These are phyloP conservation scores for Cyclanthera cordifolia DNA, from an alignment of 306 rosid species.

Conservation along the genomic window DNA sequence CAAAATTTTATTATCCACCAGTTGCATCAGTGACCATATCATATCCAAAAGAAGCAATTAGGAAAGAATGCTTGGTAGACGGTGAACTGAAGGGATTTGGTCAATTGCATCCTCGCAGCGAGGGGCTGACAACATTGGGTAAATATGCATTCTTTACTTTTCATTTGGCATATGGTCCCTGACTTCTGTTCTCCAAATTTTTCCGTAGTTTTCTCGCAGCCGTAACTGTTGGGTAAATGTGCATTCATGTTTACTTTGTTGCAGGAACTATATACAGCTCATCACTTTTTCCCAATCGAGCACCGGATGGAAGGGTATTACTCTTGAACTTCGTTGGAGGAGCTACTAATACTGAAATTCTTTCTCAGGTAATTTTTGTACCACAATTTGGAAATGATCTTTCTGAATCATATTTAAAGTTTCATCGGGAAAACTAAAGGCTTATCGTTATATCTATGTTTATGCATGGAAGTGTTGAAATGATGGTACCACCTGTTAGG, in stretches of 20 bases:
- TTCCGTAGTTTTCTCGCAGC: not conserved
- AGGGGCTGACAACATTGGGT: constrained; percentile 96
- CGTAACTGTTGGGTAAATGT: not conserved
- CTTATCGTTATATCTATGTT: not conserved
- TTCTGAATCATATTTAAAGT: not conserved
- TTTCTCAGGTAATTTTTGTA: constrained; percentile 48
- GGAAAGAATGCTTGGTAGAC: constrained; percentile 64
- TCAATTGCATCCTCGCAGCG: constrained; percentile 94
- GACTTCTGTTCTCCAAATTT: not conserved
- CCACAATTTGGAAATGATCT: constrained; percentile 8
- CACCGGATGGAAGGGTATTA: constrained; percentile 81
- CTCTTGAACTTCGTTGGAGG: constrained; percentile 98
- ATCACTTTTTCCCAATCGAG: constrained; percentile 87
- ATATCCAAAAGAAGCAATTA: constrained; percentile 91
- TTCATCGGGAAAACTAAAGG: constrained; percentile 4
- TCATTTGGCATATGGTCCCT: not conserved
- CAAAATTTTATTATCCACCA: constrained; percentile 84
- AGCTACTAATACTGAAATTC: constrained; percentile 71
- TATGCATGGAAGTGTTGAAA: not conserved
- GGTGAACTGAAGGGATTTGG: constrained; percentile 91
- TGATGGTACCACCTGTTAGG: not conserved
- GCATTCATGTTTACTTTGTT: not conserved
- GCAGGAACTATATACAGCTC: constrained; percentile 98
- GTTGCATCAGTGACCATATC: constrained; percentile 89
- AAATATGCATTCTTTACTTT: constrained; percentile 6